Evolutionary conservation across 495 filamentous ascomycete species (phyloP), one percentile per base, ranked within the genome.

Genomic region (Schizothecium vesticola): DNA sequence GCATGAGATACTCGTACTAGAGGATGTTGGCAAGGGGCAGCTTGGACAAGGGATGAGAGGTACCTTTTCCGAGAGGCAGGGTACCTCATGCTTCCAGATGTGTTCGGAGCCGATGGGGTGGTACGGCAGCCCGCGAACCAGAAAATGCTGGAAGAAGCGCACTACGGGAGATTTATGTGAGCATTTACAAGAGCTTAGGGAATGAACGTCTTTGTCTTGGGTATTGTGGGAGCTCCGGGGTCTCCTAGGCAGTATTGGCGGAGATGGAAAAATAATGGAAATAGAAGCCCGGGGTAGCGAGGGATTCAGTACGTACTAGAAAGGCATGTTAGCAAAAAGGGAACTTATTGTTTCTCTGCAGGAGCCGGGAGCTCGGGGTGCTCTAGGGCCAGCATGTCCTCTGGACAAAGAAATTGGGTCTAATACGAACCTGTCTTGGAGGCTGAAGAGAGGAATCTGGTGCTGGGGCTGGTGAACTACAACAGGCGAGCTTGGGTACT

Each of bases 121-220:
- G 75, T 87, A 83, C 6, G 87, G 88, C 67, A 86, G 84, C 65
- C 86, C 87, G 10, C 73, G 76, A 22, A 83, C 67, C 24, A 89
- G 76, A 64, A 90, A 88, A 69, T 88, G 85, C 74, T 90, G 86
- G 74, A 89, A 89, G 70, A 88, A 84, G 61, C 86, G 82, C 75
- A 89, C 33, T 43, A 13, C 3, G 33, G 13, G 33, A 29, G 1
- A n/a, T 19, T 43, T 1, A 43, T 19, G 13, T 43, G 13, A 43
- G 33, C 7, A 43, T 16, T 43, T 43, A 16, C 33, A 12, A 29
- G 26, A 29, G n/a, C n/a, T n/a, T n/a, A n/a, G n/a, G n/a, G n/a
- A n/a, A n/a, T n/a, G n/a, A n/a, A n/a, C n/a, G n/a, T n/a, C n/a
- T n/a, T n/a, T n/a, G n/a, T n/a, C n/a, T n/a, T n/a, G n/a, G n/a